Conservation (phyloP, 1,139 yeast genomes). For the Insectozyma bohioensis region DNA sequence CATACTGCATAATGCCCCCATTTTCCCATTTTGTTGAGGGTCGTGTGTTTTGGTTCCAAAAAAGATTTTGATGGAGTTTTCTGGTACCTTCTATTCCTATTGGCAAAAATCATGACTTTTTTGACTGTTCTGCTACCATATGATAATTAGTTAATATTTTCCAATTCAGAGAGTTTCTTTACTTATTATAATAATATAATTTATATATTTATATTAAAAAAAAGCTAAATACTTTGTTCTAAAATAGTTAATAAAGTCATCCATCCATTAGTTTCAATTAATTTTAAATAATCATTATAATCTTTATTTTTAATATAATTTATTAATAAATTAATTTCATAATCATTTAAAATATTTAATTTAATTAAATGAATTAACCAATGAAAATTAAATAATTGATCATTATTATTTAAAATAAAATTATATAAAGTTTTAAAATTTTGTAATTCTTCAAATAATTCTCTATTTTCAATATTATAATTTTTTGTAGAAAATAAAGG, state of each 20-base stretch:
- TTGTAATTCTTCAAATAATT: slow-evolving; percentile 66
- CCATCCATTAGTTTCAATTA: slow-evolving; percentile 74
- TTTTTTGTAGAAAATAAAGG: slow-evolving; percentile 45
- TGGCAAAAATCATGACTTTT: too few relatives aligned
- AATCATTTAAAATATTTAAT: slow-evolving; percentile 51
- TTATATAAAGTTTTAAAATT: slow-evolving; percentile 46
- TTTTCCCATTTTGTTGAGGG: too few relatives aligned
- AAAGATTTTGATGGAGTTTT: too few relatives aligned
- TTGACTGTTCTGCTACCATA: too few relatives aligned
- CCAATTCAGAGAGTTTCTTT: too few relatives aligned
- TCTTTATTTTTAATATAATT: slow-evolving; percentile 39
- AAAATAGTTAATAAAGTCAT: slow-evolving; percentile 66
- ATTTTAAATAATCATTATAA: slow-evolving; percentile 47
- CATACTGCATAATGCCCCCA: too few relatives aligned
- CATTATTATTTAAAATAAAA: slow-evolving; percentile 43
- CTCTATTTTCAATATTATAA: slow-evolving; percentile 80
- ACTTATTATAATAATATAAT: too few relatives aligned
- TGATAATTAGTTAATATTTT: too few relatives aligned
- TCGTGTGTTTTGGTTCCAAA: too few relatives aligned
- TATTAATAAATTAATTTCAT: slow-evolving; percentile 51
- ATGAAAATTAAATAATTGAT: slow-evolving; percentile 68
- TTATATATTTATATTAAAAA: too few relatives aligned
- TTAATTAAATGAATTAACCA: slow-evolving; percentile 56
- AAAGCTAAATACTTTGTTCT: slow-evolving; percentile 40
- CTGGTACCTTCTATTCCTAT: too few relatives aligned